These are phyloP conservation scores for Rhizopus stolonifer DNA, from an alignment of 371 early-diverging fungal genomes.

Conservation along the genomic window DNA sequence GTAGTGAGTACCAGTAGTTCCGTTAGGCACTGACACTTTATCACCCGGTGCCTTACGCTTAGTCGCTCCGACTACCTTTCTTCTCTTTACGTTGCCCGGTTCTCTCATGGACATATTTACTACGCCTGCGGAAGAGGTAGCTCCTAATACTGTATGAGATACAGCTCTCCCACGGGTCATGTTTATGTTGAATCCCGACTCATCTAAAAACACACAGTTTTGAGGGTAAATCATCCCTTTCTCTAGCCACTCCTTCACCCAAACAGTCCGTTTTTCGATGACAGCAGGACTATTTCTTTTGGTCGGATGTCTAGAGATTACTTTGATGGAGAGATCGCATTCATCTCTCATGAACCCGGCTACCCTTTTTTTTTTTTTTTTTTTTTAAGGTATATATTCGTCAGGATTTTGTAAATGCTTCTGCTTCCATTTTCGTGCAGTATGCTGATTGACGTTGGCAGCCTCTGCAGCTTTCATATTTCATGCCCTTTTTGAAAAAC, in stretches of 20 bases:
- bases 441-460: slow-evolving; percentile 17
- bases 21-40: slow-evolving; percentile 4
- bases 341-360: too few relatives aligned
- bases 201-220: too few relatives aligned
- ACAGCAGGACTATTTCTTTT: slow-evolving; percentile 6
- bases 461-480: slow-evolving; percentile 14
- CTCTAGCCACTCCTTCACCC: too few relatives aligned
- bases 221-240: too few relatives aligned
- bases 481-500: slow-evolving; percentile 10
- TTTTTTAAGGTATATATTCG: slow-evolving; percentile 12
- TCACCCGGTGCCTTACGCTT: slow-evolving; percentile 13
- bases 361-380: too few relatives aligned
- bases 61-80: slow-evolving; percentile 5
- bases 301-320: slow-evolving; percentile 6
- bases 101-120: slow-evolving; percentile 12
- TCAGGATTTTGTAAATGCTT: slow-evolving; percentile 10
- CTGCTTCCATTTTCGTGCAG: slow-evolving; percentile 19
- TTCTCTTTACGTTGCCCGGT: slow-evolving; percentile 6
- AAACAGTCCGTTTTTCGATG: too few relatives aligned
- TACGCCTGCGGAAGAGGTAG: background rate
- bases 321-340: slow-evolving; percentile 1
- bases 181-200: too few relatives aligned
- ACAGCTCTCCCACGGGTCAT: too few relatives aligned
- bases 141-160: slow-evolving; percentile 9
- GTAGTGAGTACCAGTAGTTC: slow-evolving; percentile 9